Conservation (phyloP, 352 stramenopile genomes). For the Phytopythium cucurbitacearum region DNA sequence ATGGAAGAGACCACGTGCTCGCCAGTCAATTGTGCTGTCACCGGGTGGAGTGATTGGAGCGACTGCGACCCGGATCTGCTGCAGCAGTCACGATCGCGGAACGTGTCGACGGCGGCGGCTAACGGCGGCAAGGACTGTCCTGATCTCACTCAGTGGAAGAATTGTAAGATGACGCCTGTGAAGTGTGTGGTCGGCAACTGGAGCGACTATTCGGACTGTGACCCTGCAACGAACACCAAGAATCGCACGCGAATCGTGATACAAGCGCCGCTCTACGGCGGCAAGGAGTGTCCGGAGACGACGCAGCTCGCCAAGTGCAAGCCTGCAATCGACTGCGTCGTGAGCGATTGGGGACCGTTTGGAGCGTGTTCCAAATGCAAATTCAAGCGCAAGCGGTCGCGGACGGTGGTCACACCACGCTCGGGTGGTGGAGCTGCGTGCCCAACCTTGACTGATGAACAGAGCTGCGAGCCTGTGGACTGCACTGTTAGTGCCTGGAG, state of each 20-base stretch:
- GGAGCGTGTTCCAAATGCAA: conserved; percentile 25
- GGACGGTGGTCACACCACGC: conserved; percentile 25
- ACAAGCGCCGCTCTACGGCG: conserved; percentile 25
- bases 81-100: conserved; percentile 22
- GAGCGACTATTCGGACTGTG: conserved; percentile 38
- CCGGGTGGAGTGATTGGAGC: conserved; percentile 29
- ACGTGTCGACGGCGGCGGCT: conserved; percentile 14
- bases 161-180: conserved; percentile 32
- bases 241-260: conserved; percentile 35
- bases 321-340: conserved; percentile 45
- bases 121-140: conserved; percentile 36
- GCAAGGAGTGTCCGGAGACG: conserved; percentile 30
- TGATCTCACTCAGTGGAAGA: conserved; percentile 20
- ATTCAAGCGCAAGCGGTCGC: conserved; percentile 30
- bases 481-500: conserved; percentile 45
- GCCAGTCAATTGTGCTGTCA: conserved; percentile 41
- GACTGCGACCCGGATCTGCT: conserved; percentile 20
- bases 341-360: conserved; percentile 48
- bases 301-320: conserved; percentile 30
- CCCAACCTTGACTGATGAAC: conserved; percentile 24
- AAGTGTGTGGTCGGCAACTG: conserved; percentile 51
- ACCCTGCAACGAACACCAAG: conserved; percentile 43
- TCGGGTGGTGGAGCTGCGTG: conserved; percentile 31
- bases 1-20: conserved; percentile 37
- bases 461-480: conserved; percentile 36